These are phyloP conservation scores for Ceratobasidium papillatum DNA, from an alignment of 1,284 basidiomycete species.

Conservation along the genomic window DNA sequence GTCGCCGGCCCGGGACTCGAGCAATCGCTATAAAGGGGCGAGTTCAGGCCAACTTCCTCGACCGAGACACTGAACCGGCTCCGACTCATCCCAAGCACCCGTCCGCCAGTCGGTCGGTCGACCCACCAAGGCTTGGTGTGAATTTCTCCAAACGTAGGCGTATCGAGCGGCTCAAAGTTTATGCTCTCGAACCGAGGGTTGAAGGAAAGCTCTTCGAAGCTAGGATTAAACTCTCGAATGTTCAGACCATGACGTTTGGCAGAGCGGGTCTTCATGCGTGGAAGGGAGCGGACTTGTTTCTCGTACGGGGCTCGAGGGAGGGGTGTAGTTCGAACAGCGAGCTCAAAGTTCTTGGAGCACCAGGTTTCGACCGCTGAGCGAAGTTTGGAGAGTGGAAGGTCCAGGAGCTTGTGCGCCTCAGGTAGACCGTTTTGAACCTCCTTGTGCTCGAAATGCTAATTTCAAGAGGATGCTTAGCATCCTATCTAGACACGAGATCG, in stretches of 20 bases:
- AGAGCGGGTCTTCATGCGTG: background rate
- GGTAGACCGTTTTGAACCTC: constrained; percentile 4
- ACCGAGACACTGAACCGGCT: background rate
- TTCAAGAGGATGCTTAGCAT: background rate
- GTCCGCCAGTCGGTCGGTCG: constrained; percentile 1
- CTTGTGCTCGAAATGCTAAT: constrained; percentile 14
- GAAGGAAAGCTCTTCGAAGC: background rate
- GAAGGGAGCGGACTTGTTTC: background rate
- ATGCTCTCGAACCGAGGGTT: background rate
- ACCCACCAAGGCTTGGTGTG: constrained; percentile 2
- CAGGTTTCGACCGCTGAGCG: constrained; percentile 11
- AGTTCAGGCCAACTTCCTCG: background rate
- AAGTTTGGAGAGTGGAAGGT: constrained; percentile 18
- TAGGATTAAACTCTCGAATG: background rate
- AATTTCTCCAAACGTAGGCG: background rate
- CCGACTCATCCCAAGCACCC: background rate
- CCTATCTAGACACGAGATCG: too few species aligned
- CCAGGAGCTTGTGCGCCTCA: constrained; percentile 22
- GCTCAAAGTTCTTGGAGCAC: constrained; percentile 31
- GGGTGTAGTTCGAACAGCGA: constrained; percentile 13
- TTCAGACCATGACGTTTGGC: background rate
- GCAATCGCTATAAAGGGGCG: background rate
- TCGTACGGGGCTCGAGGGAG: constrained; percentile 2
- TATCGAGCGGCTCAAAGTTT: background rate
- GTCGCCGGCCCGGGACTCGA: background rate